Base-by-base conservation (phyloP, 2,329 filamentous ascomycete species). In the Ophiocordyceps camponoti-saundersi region DNA sequence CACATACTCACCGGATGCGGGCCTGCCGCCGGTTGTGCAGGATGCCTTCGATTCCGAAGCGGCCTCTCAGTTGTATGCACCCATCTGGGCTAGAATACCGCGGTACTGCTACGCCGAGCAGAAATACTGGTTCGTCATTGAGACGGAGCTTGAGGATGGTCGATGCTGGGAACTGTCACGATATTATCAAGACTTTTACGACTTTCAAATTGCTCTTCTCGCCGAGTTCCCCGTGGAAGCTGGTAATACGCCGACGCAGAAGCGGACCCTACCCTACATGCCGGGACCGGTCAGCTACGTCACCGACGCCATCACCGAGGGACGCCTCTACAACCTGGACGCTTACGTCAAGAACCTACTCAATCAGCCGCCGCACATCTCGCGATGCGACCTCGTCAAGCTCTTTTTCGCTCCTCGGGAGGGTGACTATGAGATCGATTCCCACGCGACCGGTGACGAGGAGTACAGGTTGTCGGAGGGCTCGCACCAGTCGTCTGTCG, bases 101-200 rank as follows among this genome's bases (percentile, higher is more conserved):
- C 77, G 87, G 51, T 96, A 95, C 66, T 94, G 87, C 62, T 96
- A 93, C 58, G 87, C 88, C 49, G 90, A 96, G 59, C 89, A 95
- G 55, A 95, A 95, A 62, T 96, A 96, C 65, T 96, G 92, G 87
- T 98, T 96, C 59, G 85, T 95, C 47, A 90, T 98, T 49, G 89
- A 95, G 62, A 87, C 85, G 22, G 75, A 82, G 56, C 77, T 96
- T 63, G 87, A 95, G 58, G 89, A 96, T 59, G 89, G 88, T 44
- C 77, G 85, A 44, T 82, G 85, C 59, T 96, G 89, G 88, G 89
- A 95, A 60, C 69, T 98, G 45, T 90, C 87, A 39, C 80, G 92
- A 52, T 92, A 94, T 59, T 98, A 98, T 59, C 88, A 96, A 62
- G 92, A 96, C 66, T 98, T 98, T 60, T 98, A 96, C 66, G 92